A percentile compares a stretch with the other conserved stretches of the same genome.
Conservation (phyloP, 1,284 basidiomycete species). For the Apiotrichum laibachii region DNA sequence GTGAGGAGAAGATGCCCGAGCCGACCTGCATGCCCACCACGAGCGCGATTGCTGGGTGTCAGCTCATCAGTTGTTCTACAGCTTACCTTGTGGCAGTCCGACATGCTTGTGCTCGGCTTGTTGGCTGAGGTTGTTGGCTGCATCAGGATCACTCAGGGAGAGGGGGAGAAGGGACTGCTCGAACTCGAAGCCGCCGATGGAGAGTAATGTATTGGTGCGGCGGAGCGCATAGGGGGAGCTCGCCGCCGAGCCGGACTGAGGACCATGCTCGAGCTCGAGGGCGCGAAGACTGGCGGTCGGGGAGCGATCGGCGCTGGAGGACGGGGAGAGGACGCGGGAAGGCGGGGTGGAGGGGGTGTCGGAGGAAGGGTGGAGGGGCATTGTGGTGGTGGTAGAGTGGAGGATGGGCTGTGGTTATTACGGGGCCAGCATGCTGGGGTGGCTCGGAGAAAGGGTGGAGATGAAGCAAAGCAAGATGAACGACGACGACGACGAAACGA, state of each 20-base stretch:
- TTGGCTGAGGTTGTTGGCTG: conserved; percentile 59
- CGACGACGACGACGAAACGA: too few relatives aligned
- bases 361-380: conserved; percentile 3
- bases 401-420: neutral
- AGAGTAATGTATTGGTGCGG: conserved; percentile 60
- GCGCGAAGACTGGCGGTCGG: conserved; percentile 70
- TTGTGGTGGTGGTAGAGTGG: neutral
- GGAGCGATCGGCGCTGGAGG: conserved; percentile 49
- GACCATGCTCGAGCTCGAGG: conserved; percentile 61
- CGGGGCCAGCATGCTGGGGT: neutral
- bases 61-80: neutral
- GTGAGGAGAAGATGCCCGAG: conserved; percentile 89
- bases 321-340: conserved; percentile 36
- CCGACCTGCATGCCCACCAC: conserved; percentile 84
- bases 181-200: conserved; percentile 65
- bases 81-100: conserved; percentile 69
- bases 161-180: conserved; percentile 72
- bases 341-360: conserved; percentile 9
- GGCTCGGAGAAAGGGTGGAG: too few relatives aligned
- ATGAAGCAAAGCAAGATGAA: too few relatives aligned
- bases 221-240: conserved; percentile 5
- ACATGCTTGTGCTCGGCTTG: conserved; percentile 65
- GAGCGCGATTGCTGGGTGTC: conserved; percentile 69
- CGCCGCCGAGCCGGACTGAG: conserved; percentile 41
- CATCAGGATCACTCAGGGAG: conserved; percentile 57